Evolutionary conservation across 371 early-diverging fungal genomes (phyloP).

Genomic region (Batrachochytrium dendrobatidis): DNA sequence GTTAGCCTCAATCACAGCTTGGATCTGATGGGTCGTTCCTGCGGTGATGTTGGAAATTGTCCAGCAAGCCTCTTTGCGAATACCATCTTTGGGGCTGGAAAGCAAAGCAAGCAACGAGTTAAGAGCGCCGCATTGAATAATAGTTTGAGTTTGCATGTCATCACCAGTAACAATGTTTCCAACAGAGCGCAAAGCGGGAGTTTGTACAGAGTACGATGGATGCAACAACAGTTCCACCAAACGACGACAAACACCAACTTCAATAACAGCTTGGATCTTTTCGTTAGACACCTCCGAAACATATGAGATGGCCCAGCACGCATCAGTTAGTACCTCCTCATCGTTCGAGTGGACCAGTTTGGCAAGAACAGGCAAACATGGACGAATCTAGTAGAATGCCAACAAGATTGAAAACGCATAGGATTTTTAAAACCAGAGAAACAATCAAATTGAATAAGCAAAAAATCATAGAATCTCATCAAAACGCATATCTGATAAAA

Average conservation of each 20-base stretch:
- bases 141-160: slow-evolving; percentile 93
- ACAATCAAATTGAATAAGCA: too few species aligned
- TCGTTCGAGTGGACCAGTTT: slow-evolving; percentile 85
- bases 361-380: slow-evolving; percentile 82
- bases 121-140: slow-evolving; percentile 87
- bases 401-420: too few species aligned
- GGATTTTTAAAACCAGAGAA: too few species aligned
- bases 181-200: slow-evolving; percentile 96
- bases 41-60: slow-evolving; percentile 99
- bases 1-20: slow-evolving; percentile 88
- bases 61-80: slow-evolving; percentile 99
- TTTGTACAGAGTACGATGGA: slow-evolving; percentile 78
- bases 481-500: background rate
- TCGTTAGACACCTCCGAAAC: slow-evolving; percentile 93
- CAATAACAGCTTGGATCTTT: slow-evolving; percentile 94
- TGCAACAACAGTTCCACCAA: slow-evolving; percentile 90
- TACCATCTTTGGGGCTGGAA: slow-evolving; percentile 80
- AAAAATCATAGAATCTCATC: background rate
- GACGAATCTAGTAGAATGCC: slow-evolving; percentile 53
- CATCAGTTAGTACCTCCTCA: slow-evolving; percentile 95
- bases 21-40: slow-evolving; percentile 94
- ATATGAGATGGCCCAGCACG: slow-evolving; percentile 99
- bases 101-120: slow-evolving; percentile 76
- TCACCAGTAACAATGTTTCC: slow-evolving; percentile 99
- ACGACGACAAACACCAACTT: slow-evolving; percentile 88